A percentile compares a stretch with the other conserved stretches of the same genome.
These are phyloP conservation scores for Malus sieversii DNA, from an alignment of 306 rosid species.

Conservation along the genomic window DNA sequence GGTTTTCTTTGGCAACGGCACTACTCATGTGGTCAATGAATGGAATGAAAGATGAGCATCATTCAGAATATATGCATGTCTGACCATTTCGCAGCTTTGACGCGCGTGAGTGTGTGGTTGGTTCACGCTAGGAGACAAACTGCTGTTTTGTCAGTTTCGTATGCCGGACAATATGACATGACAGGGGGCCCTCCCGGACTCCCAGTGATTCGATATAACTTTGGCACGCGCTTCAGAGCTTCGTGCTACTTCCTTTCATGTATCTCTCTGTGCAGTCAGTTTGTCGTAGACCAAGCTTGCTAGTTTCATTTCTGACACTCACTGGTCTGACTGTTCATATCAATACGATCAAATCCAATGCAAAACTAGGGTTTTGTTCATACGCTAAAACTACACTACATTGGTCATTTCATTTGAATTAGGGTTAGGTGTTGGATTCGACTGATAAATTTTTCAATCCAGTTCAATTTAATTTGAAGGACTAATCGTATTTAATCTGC, in stretches of 20 bases:
- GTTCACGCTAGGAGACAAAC: slow-evolving; percentile 18
- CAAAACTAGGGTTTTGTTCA: not conserved
- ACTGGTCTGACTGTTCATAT: not conserved
- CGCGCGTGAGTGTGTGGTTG: slow-evolving; percentile 30
- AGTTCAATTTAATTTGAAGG: not conserved
- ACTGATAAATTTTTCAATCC: not conserved
- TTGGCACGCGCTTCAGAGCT: slow-evolving; percentile 34
- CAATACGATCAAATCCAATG: too few species aligned
- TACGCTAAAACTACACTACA: not conserved
- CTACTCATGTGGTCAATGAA: not conserved
- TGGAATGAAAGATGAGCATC: not conserved
- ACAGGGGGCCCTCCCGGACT: slow-evolving; percentile 9
- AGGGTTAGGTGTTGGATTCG: not conserved
- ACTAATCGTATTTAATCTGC: too few species aligned
- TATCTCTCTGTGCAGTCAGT: not conserved
- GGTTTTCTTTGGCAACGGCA: not conserved
- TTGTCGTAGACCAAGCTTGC: not conserved
- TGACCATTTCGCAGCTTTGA: slow-evolving; percentile 28
- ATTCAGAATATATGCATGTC: not conserved
- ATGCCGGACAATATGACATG: slow-evolving; percentile 15
- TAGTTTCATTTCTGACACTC: not conserved
- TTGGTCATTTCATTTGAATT: not conserved
- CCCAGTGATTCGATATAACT: slow-evolving; percentile 20
- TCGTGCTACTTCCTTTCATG: slow-evolving; percentile 33
- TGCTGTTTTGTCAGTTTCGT: slow-evolving; percentile 39